Base-by-base conservation (phyloP, 768 basidiomycete species). In the Antrodiella citrinella region DNA sequence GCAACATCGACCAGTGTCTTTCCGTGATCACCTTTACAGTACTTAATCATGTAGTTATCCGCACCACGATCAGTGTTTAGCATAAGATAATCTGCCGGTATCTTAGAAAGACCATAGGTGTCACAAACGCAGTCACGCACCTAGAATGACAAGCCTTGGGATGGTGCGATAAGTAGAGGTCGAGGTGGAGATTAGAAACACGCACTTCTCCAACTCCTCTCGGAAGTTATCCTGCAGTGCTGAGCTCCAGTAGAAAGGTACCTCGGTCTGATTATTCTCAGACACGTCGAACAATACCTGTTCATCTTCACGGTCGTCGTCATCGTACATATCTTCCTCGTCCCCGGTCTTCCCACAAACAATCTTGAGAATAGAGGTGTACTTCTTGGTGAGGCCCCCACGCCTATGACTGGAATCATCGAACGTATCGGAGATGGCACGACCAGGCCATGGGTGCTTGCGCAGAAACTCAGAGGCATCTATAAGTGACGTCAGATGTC, bases 41-140 rank as follows among this genome's bases (percentile, higher is more conserved):
- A 89, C 64, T 89, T 91, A 67, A 92, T 86, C 90, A 92, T 92
- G 66, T 87, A 92, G 64, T 91, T 91, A 69, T 91, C 90, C 1
- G 88, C 84, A 15, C 81, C 84, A 46, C 91, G 81, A 62, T 92
- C 91, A 18, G 92, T 94, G 64, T 93, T 94, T 47, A 91, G 80
- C 85, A 94, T 94, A 41, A 95, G 73, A 67, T 86, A 91, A 66
- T 94, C 91, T 87, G 46, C 20, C 41, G 12, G 39, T 40, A 26
- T 12, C 24, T n/a, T n/a, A n/a, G n/a, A n/a, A n/a, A n/a, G n/a
- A n/a, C n/a, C n/a, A n/a, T n/a, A n/a, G n/a, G n/a, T n/a, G n/a
- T n/a, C n/a, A n/a, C n/a, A n/a, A n/a, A n/a, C n/a, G n/a, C n/a
- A 10, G 52, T 15, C 23, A 43, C 66, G 41, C 65, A 87, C 87